phyloP scores from a whole-genome alignment of 257 asterid species.

The Lavandula angustifolia region DNA sequence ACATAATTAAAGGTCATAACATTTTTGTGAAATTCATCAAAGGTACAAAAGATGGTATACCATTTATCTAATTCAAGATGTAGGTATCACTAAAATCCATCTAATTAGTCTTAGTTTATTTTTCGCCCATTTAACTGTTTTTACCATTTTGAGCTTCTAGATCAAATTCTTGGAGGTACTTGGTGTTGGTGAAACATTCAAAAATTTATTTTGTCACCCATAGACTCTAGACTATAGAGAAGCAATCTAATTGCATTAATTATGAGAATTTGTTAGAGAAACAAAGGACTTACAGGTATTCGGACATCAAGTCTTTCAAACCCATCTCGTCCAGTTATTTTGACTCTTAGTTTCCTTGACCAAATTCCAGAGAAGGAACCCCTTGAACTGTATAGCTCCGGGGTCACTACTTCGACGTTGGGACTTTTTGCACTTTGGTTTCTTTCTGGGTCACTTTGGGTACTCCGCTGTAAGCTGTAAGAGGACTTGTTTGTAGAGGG shows the following conservation, averaged over 20 bases:
- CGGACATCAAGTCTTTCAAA: slow-evolving; percentile 78
- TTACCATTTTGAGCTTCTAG: background rate
- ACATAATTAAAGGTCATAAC: too few species aligned
- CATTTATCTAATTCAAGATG: too few species aligned
- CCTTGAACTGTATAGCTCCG: slow-evolving; percentile 59
- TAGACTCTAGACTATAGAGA: slow-evolving; percentile 4
- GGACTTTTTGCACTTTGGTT: slow-evolving; percentile 45
- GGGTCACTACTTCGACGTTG: slow-evolving; percentile 70
- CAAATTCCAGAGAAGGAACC: slow-evolving; percentile 60
- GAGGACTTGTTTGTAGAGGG: slow-evolving; percentile 41
- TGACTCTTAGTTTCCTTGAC: slow-evolving; percentile 82
- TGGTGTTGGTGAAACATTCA: slow-evolving; percentile 10
- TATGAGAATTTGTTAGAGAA: slow-evolving; percentile 12
- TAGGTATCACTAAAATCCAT: too few species aligned
- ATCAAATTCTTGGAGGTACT: slow-evolving; percentile 14
- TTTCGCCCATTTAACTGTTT: background rate
- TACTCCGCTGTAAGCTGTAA: slow-evolving; percentile 33
- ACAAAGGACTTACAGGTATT: slow-evolving; percentile 72
- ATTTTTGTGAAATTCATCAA: too few species aligned
- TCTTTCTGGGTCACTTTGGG: slow-evolving; percentile 41
- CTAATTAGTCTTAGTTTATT: background rate
- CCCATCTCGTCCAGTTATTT: slow-evolving; percentile 88
- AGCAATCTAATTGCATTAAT: slow-evolving; percentile 1
- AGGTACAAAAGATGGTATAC: too few species aligned
- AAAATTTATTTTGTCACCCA: too few species aligned